Base-by-base conservation (phyloP, 1,139 yeast genomes). In the Kodamaea plutei region DNA sequence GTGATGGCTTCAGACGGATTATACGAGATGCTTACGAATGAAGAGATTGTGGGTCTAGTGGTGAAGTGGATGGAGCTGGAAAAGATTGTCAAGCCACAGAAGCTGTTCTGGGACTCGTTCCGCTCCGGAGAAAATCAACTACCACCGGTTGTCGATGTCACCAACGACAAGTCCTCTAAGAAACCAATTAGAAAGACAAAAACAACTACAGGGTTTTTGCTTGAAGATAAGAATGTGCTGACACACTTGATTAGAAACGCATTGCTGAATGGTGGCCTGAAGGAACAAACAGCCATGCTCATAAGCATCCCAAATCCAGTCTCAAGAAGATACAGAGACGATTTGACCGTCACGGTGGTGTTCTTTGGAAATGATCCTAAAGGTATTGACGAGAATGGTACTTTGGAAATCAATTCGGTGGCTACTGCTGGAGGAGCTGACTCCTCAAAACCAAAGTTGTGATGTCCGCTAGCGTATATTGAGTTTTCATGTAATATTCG, bases 1-100 rank as follows among this genome's bases (percentile, higher is more conserved):
- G 95, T 93, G 13, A 68, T 93, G 76, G 98, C 93, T 0, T 80
- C 94, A 10, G 99, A 91, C 59, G 99, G 98, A 1, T 66, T 91
- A 31, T 93, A 82, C 55, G 98, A 93, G 54, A 74, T 91, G 78
- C 69, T 91, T 36, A 76, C 93, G 12, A 89, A 89, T 54, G 96
- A 87, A 51, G 96, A 91, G 52, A 88, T 91, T 35, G 91, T 88
- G 9, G 89, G 91, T 3, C 66, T 91, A 25, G 98, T 91, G 10
- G 94, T 87, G 9, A 83, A 83, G 52, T 91, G 99, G 98, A 80
- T 88, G 76, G 89, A 85, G 47, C 70, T 73, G 40, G 79, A 81
- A 48, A 76, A 80, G 42, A 72, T 83, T 72, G 56, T 75, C 28
- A 71, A 70, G 43, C 78, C 78, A 2, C 71, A 74, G 31, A 66